Conservation (phyloP, 2,329 filamentous ascomycete species). For the Ophiocordyceps camponoti-floridani region DNA sequence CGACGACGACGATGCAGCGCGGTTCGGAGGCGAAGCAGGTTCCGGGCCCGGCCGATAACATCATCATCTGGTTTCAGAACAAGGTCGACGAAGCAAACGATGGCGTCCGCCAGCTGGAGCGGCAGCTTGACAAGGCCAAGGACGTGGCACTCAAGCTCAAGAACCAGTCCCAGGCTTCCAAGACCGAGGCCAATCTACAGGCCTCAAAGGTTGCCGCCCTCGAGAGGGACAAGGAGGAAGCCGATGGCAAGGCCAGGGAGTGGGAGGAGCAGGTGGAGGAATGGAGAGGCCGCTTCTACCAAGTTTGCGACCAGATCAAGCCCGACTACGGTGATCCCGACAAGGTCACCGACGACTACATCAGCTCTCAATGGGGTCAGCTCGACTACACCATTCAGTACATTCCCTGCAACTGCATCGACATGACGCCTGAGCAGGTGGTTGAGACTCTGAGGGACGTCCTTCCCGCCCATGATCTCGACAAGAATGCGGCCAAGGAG, state of each 20-base stretch:
- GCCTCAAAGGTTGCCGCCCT: neutral
- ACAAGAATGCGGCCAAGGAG: neutral
- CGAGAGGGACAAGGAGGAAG: neutral
- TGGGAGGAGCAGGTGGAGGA: neutral
- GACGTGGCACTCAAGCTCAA: neutral
- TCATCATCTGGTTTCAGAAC: neutral
- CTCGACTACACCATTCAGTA: neutral
- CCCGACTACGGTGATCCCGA: conserved; percentile 1
- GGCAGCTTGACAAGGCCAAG: neutral
- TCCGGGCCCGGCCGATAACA: too few relatives aligned
- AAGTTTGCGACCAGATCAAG: neutral
- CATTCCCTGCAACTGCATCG: neutral
- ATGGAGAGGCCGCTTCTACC: too few relatives aligned
- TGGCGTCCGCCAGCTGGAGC: neutral
- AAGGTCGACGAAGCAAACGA: neutral
- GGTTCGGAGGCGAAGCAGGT: too few relatives aligned
- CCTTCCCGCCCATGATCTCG: neutral
- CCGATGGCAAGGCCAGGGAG: neutral
- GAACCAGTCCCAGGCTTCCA: neutral
- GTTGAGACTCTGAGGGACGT: neutral
- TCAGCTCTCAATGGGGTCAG: neutral
- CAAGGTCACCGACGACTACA: neutral
- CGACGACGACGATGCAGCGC: too few relatives aligned
- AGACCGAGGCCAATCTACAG: neutral
- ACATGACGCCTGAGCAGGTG: neutral